Evolutionary conservation across 1,139 yeast species (phyloP).

Genomic region (Blastobotrys raffinosifermentans): DNA sequence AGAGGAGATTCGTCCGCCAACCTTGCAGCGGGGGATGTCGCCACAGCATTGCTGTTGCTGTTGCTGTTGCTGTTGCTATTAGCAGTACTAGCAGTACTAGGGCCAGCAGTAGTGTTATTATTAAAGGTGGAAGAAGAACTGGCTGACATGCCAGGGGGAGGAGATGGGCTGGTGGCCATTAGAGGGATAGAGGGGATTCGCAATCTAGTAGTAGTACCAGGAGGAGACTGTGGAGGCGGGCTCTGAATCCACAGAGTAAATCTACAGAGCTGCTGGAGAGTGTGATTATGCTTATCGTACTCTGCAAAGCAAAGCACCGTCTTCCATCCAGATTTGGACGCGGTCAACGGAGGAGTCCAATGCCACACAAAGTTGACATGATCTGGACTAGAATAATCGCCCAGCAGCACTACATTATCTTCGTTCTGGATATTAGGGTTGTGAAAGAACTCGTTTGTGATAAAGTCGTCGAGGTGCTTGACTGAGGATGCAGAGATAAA

Average conservation of each 20-base stretch:
- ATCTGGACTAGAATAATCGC: conserved; percentile 25
- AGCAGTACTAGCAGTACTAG: background rate
- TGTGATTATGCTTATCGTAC: conserved; percentile 35
- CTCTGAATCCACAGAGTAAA: conserved; percentile 32
- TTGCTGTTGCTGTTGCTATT: conserved; percentile 2
- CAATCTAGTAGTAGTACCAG: conserved; percentile 1
- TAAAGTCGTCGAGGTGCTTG: conserved; percentile 29
- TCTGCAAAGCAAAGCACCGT: conserved; percentile 34
- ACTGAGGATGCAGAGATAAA: conserved; percentile 30
- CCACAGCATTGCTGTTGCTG: conserved; percentile 1
- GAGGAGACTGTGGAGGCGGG: conserved; percentile 3
- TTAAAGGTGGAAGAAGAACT: background rate
- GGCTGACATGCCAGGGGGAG: conserved; percentile 7
- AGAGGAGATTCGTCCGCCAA: background rate
- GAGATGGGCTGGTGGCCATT: conserved; percentile 12
- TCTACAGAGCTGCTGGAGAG: conserved; percentile 29
- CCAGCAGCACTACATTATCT: conserved; percentile 35
- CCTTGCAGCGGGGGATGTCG: background rate
- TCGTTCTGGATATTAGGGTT: conserved; percentile 39
- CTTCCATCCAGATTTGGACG: conserved; percentile 21
- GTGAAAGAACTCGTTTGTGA: conserved; percentile 35
- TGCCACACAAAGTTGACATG: conserved; percentile 28
- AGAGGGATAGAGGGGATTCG: conserved; percentile 5
- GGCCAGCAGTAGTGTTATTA: background rate
- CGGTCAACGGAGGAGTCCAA: conserved; percentile 20